Evolutionary conservation across 768 basidiomycete species (phyloP), one percentile per base, ranked within the genome.

Genomic region (Agaricus subrufescens): DNA sequence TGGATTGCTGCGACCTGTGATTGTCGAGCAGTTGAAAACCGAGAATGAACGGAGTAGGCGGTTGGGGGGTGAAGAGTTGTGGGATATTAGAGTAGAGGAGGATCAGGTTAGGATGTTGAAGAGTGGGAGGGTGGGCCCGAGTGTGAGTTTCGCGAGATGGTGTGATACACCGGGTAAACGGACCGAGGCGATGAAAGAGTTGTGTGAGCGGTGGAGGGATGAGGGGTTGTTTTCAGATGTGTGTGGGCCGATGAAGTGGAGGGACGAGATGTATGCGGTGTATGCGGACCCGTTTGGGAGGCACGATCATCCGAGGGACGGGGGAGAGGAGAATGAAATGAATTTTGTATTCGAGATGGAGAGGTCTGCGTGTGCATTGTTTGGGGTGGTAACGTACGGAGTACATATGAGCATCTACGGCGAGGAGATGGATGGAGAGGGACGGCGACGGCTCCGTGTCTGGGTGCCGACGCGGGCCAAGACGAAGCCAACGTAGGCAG

Each of bases 301-400:
- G 30, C 79, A 78, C 61, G 79, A 85, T 57, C 68, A 80, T 65
- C 76, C 75, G 52, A 61, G 64, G 31, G 52, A 71, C 30, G 70
- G 65, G 26, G 69, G 65, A 4, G 68, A 68, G 37, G 69, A 65
- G 14, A 66, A 69, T 38, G 58, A 60, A 14, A 60, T 75, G 15
- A 91, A 93, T 67, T 89, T 79, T 56, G 91, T 82, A 23, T 97
- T 98, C 69, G 81, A 85, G 67, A 82, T 98, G 80, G 97, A 98
- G 69, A 81, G 96, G 40, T 78, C 91, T 1, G 94, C 93, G 2
- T 93, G 91, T 67, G 81, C 88, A 0, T 72, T 98, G 34, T 98
- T 98, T 63, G 94, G 96, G 2, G 69, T 95, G 6, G 79, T 91
- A 50, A 97, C 95, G 0, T 94, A 90, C 63, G 96, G 97, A 0